Evolutionary conservation across 225 moss, liverwort and hornwort genomes (phyloP).

Genomic region (Polytrichum formosum): DNA sequence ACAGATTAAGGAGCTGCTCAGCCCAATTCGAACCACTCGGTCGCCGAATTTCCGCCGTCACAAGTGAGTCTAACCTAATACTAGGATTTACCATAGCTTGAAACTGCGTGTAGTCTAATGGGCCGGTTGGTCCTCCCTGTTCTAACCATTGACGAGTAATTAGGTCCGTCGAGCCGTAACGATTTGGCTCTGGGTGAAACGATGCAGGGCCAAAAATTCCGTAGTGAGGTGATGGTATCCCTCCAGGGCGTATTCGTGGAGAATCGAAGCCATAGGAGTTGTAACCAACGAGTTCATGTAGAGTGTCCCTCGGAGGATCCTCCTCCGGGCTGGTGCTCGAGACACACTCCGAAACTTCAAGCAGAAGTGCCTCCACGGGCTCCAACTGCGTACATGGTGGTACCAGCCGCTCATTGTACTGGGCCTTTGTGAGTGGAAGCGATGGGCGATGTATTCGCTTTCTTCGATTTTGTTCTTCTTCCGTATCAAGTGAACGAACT

Average conservation of each 20-base stretch:
- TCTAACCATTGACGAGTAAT: slow-evolving; percentile 2
- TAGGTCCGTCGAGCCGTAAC: slow-evolving; percentile 9
- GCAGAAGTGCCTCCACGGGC: slow-evolving; percentile 12
- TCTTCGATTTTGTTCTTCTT: background rate
- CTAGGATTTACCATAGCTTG: background rate
- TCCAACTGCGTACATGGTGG: slow-evolving; percentile 10
- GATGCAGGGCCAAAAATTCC: background rate
- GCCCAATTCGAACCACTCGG: slow-evolving; percentile 59
- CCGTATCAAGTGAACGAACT: background rate
- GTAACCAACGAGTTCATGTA: background rate
- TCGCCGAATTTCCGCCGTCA: slow-evolving; percentile 11
- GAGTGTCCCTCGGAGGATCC: background rate
- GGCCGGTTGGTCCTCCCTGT: background rate
- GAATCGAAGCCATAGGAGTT: background rate
- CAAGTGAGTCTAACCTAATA: slow-evolving; percentile 11
- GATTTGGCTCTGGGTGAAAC: slow-evolving; percentile 4
- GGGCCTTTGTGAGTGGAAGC: too few relatives aligned
- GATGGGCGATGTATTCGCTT: too few relatives aligned
- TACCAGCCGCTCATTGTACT: background rate
- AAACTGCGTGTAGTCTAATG: slow-evolving; percentile 3
- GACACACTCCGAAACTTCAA: slow-evolving; percentile 19
- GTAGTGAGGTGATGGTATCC: slow-evolving; percentile 1
- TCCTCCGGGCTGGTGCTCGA: slow-evolving; percentile 20
- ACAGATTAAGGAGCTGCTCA: slow-evolving; percentile 70
- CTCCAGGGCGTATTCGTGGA: background rate